Percentiles rank a stretch among this genome's conserved stretches.
Evolutionary conservation across 352 stramenopile species (phyloP).

Genomic region (Elongisporangium undulatum): DNA sequence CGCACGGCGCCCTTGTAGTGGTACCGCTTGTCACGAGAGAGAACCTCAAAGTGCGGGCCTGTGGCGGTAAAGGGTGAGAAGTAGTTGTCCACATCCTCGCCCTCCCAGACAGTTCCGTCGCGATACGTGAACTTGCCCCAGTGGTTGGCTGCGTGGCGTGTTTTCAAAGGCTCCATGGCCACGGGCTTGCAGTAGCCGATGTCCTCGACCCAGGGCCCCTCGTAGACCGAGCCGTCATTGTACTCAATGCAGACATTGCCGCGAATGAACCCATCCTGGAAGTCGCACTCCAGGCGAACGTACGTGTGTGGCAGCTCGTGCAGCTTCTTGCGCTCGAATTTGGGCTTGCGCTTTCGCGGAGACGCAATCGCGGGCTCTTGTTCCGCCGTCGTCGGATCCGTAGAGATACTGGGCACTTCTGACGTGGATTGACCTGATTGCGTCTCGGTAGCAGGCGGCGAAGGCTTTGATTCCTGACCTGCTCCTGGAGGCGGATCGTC

Average conservation of each 20-base stretch:
- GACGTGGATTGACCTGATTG: conserved; percentile 13
- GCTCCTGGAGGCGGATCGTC: conserved; percentile 16
- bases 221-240: conserved; percentile 75
- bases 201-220: conserved; percentile 78
- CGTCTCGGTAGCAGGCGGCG: conserved; percentile 3
- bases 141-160: conserved; percentile 27
- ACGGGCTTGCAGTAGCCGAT: conserved; percentile 36
- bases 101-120: conserved; percentile 72
- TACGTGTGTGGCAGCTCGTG: conserved; percentile 62
- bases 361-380: neutral
- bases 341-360: neutral
- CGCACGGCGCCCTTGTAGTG: conserved; percentile 48
- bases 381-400: neutral
- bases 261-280: conserved; percentile 61
- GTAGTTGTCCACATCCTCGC: conserved; percentile 76
- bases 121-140: conserved; percentile 75
- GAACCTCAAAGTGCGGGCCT: conserved; percentile 47
- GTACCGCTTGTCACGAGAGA: neutral
- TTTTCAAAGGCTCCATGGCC: conserved; percentile 53
- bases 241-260: conserved; percentile 66
- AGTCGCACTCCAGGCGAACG: conserved; percentile 64
- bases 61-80: conserved; percentile 73
- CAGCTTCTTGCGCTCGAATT: conserved; percentile 6
- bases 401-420: conserved; percentile 3
- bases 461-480: neutral